These are phyloP conservation scores for Auriscalpium vulgare DNA, from an alignment of 768 basidiomycete genomes.

Conservation along the genomic window DNA sequence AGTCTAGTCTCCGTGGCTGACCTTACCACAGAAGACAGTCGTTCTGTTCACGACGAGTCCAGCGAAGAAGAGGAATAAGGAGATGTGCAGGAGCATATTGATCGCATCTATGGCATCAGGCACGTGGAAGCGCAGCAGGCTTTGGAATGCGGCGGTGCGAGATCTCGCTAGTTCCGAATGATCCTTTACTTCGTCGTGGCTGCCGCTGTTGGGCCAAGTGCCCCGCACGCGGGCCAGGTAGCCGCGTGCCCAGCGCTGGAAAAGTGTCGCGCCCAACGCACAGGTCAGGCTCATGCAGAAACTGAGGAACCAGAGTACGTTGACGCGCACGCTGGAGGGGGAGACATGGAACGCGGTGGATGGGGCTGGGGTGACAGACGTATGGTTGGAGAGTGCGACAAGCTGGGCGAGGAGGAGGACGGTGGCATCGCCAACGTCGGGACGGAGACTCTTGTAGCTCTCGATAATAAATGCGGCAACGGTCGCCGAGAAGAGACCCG, in stretches of 20 bases:
- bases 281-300: conserved; percentile 9
- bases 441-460: not conserved
- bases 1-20: no score
- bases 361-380: not conserved
- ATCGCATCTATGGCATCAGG: conserved; percentile 9
- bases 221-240: conserved; percentile 1
- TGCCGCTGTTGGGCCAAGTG: no score
- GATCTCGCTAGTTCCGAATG: no score
- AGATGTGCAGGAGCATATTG: conserved; percentile 9
- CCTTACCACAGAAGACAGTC: no score
- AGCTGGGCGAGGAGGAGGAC: not conserved
- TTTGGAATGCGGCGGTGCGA: conserved; percentile 4
- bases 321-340: conserved; percentile 1
- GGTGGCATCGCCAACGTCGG: not conserved
- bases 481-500: not conserved
- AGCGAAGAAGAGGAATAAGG: conserved; percentile 8
- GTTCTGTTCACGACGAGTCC: no score
- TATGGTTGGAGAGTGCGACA: not conserved
- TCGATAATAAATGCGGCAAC: not conserved
- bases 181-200: no score
- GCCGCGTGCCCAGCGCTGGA: conserved; percentile 10
- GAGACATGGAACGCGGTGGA: not conserved
- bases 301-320: conserved; percentile 10
- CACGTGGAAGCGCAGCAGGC: conserved; percentile 4
- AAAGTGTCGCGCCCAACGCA: conserved; percentile 3